Base-by-base conservation (phyloP, 306 rosid genomes). In the Glycine soja region DNA sequence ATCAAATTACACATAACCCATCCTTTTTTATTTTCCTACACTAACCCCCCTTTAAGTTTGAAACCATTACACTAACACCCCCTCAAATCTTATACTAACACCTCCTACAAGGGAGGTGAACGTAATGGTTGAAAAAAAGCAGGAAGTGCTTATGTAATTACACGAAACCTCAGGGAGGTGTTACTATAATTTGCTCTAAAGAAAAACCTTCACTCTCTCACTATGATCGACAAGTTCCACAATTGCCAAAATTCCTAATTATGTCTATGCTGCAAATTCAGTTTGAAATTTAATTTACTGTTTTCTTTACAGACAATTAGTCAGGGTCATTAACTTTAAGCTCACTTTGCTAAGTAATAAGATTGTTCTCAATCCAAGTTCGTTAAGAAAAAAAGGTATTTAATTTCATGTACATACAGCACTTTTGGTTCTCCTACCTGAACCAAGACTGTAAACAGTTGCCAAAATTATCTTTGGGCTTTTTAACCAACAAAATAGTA, bases 201-300 rank as follows among this genome's bases (percentile, higher is more conserved):
- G 70, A 42, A 76, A 67, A 67, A 36, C 10, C 38, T 81, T 43
- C 69, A 43, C 15, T 43, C 15, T 43, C 51, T n/a, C 48, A 42
- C 42, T 38, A 34, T 15, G 30, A 45, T 52, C 45, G 47, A 34
- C 6, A 75, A 56, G n/a, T 75, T 67, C 43, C 43, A 38, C 6
- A 38, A 38, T 4, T 38, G 6, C 43, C 43, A 38, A 5, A 34
- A 34, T 34, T 34, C 38, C 4, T 34, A 34, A 5, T 38, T 38
- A 38, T 38, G 4, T 38, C 6, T 38, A 4, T 38, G 43, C 43
- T 38, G 43, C 43, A 5, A 38, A 38, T 38, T 70, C 24, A 36
- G 43, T 61, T 80, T 36, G 48, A 50, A 47, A 36, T 70, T 61
- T 47, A 34, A 54, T 56, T 36, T 43, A 11, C 59, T 43, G 6